A percentile compares a stretch with the other conserved stretches of the same genome.
These are phyloP conservation scores for Silybum marianum DNA, from an alignment of 129 eudicot genomes.

Conservation along the genomic window DNA sequence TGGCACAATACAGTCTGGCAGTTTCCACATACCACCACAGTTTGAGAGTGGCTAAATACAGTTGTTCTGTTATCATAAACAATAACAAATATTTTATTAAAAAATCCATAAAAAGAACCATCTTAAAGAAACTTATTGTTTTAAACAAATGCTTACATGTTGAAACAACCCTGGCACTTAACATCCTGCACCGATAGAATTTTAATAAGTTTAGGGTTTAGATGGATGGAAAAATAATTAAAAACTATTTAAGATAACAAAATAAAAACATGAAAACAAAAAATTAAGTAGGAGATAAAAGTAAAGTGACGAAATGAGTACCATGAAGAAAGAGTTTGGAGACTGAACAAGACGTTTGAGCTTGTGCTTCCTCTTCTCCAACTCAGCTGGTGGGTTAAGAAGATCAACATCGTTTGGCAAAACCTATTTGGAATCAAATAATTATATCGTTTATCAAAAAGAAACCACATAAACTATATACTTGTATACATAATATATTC, in stretches of 20 bases:
- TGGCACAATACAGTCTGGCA: conserved; percentile 54
- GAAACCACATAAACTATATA: neutral
- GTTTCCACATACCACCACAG: conserved; percentile 54
- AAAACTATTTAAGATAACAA: neutral
- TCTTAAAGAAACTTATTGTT: too few relatives aligned
- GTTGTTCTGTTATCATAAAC: conserved; percentile 37
- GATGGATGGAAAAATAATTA: neutral
- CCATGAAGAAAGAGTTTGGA: conserved; percentile 65
- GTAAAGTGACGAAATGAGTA: neutral
- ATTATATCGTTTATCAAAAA: neutral
- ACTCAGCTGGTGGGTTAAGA: conserved; percentile 54
- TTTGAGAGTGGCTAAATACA: conserved; percentile 53
- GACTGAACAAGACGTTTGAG: conserved; percentile 59
- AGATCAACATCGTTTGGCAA: conserved; percentile 52
- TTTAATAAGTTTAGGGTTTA: neutral
- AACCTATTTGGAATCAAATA: conserved; percentile 17
- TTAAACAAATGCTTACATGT: conserved; percentile 41
- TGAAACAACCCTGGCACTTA: conserved; percentile 59
- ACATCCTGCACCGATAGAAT: conserved; percentile 39
- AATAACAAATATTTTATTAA: neutral
- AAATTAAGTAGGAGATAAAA: too few relatives aligned
- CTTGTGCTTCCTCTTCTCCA: conserved; percentile 65
- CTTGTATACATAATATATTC: neutral
- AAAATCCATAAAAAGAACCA: neutral
- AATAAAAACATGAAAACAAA: neutral